Base-by-base conservation (phyloP, 768 basidiomycete species). In the Rhodotorula diobovata region DNA sequence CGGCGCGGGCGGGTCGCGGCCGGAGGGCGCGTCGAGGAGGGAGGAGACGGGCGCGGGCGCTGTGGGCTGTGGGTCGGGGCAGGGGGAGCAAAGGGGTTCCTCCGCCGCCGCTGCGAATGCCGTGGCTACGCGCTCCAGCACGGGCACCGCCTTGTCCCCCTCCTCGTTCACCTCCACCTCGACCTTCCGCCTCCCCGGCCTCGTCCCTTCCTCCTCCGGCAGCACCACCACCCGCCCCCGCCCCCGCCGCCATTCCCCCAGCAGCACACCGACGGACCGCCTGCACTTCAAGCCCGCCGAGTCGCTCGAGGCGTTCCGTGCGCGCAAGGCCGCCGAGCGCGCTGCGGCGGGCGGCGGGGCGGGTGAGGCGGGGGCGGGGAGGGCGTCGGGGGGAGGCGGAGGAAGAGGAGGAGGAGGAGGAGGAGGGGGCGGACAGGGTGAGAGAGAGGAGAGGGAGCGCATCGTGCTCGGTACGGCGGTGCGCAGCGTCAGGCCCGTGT, bases 401-500 rank as follows among this genome's bases (percentile, higher is more conserved):
- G 10, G 28, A 25, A 20, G 30, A 10, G 50, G 28, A 20, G 10
- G 20, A 4, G 6, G 34, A 50, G 6, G 39, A 14, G 34, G 35
- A 23, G 14, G 57, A 15, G 2, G 39, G 35, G 9, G 39, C 7
- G 39, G 39, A 39, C 9, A 7, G 7, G 28, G 35, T 0, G 41
- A 15, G 35, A 25, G 3, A 6, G 58, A 16, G 5, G 41, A 28
- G 6, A 53, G 37, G 61, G 48, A 62, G 48, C 46, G 37, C 10
- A 35, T 62, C 61, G 48, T 62, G n/a, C 61, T 62, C 61, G 48
- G 61, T 18, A 46, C 61, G 25, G 61, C 61, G 34, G 61, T 62
- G 50, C 46, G 61, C 15, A 23, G 18, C n/a, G 48, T 62, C 25
- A 21, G 34, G 6, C 61, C 50, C 7, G 34, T 51, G 37, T 16